Evolutionary conservation across 1,139 yeast genomes (phyloP), one percentile per base, ranked within the genome.

Genomic region (Meyerozyma smithsonii): DNA sequence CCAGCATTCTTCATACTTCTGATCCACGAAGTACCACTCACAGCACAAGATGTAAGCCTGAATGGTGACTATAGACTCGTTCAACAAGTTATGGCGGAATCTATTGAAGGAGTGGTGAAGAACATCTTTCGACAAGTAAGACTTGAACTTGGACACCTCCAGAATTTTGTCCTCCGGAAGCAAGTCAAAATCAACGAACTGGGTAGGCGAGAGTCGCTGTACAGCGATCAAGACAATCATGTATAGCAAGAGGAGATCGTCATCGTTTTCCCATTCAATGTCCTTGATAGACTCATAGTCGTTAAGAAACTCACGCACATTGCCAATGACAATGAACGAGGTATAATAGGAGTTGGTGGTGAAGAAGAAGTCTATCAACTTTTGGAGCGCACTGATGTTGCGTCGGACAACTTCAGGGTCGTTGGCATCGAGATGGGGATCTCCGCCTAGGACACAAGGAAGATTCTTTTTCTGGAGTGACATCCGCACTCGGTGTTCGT

Each of bases 21-120:
- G 76, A 44, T 71, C 72, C 39, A 65, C 62, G 43, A 73, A 73
- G 40, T 69, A 64, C 63, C 72, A 74, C 48, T 74, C 80, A 17
- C 75, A 68, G 46, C 77, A 75, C 36, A 75, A 57, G 7, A 74
- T 70, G 45, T 74, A 74, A 3, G 78, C 66, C 46, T 72, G 71
- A 24, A 75, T 63, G 5, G 78, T 70, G 10, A 66, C 55, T 14
- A 71, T 62, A 1, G 78, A 70, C 48, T 74, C 79, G 45, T 67
- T 62, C 20, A 70, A 56, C 35, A 74, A 58, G 42, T 75, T 74
- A 43, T 65, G 70, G 42, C 77, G 69, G 43, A 75, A 58, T 46
- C 62, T 61, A 46, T 65, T 68, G 49, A 71, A 74, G 36, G 61
- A 66, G 39, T 54, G 57, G 39, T 53, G 58, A 21, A 69, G 52